Percentiles rank a stretch among this genome's conserved stretches.
These are phyloP conservation scores for Ambrosia trifida DNA, from an alignment of 129 eudicot species.

Conservation along the genomic window DNA sequence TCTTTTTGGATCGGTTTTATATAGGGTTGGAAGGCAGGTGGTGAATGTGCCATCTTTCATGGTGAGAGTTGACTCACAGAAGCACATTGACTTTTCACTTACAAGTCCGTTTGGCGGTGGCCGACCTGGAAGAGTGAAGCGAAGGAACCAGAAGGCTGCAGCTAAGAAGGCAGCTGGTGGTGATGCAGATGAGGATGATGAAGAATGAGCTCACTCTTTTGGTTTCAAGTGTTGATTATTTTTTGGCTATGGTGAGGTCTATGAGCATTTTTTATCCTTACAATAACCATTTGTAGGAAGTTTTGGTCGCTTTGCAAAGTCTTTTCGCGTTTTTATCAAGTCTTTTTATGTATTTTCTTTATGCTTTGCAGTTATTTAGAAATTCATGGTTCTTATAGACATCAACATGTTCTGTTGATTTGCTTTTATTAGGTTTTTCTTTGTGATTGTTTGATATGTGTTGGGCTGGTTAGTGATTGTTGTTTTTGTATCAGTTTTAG, in stretches of 20 bases:
- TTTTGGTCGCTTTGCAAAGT: slow-evolving; percentile 32
- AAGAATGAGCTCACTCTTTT: slow-evolving; percentile 38
- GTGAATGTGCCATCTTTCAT: slow-evolving; percentile 72
- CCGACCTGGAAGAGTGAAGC: slow-evolving; percentile 72
- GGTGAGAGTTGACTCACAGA: slow-evolving; percentile 72
- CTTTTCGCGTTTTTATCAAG: slow-evolving; percentile 7
- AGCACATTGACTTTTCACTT: slow-evolving; percentile 68
- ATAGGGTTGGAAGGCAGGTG: slow-evolving; percentile 82
- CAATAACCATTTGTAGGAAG: slow-evolving; percentile 32
- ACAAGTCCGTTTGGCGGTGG: slow-evolving; percentile 81
- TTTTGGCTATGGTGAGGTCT: neutral
- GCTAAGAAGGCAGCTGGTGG: slow-evolving; percentile 80
- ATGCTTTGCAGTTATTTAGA: neutral
- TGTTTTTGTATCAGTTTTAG: no score
- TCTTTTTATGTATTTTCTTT: slow-evolving; percentile 10
- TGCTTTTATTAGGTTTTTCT: no score
- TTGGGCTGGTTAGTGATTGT: neutral
- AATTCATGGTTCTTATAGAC: neutral
- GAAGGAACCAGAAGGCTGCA: slow-evolving; percentile 73
- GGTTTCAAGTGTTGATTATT: neutral
- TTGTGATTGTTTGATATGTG: neutral
- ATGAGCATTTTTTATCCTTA: slow-evolving; percentile 8
- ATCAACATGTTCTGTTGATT: neutral
- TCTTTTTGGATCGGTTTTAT: neutral
- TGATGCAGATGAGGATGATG: slow-evolving; percentile 67